Evolutionary conservation across 1,284 basidiomycete species (phyloP).

Genomic region (Lentinus polychrous): DNA sequence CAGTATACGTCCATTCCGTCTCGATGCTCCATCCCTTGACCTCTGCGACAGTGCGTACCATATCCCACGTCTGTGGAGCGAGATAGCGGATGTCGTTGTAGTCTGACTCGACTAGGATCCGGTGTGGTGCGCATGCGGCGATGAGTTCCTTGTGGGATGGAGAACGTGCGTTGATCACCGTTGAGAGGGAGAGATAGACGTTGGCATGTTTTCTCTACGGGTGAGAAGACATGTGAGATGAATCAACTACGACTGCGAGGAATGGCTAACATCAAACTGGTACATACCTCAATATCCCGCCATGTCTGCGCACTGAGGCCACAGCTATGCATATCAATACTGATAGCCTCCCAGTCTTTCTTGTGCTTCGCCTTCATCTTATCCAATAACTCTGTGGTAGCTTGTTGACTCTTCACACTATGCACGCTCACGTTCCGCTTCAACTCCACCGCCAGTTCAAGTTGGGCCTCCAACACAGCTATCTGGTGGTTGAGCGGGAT

Average conservation of each 20-base stretch:
- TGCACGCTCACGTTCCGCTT: conserved; percentile 70
- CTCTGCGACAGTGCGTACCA: conserved; percentile 54
- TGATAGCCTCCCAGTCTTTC: conserved; percentile 49
- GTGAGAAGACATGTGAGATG: neutral
- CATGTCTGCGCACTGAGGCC: conserved; percentile 65
- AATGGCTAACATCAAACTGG: conserved; percentile 9
- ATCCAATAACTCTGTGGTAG: conserved; percentile 54
- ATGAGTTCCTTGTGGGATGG: conserved; percentile 53
- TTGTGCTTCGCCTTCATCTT: conserved; percentile 42
- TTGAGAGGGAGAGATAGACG: conserved; percentile 73
- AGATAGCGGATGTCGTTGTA: conserved; percentile 49
- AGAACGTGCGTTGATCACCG: conserved; percentile 67
- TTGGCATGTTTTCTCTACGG: conserved; percentile 59
- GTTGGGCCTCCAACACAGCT: conserved; percentile 64
- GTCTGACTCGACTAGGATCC: conserved; percentile 77
- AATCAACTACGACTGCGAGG: neutral
- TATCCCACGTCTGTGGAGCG: conserved; percentile 59
- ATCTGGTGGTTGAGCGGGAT: conserved; percentile 72
- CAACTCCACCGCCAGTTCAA: conserved; percentile 70
- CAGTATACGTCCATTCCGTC: conserved; percentile 37
- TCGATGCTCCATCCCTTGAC: conserved; percentile 65
- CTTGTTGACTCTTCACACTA: conserved; percentile 66
- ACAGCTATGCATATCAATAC: conserved; percentile 74
- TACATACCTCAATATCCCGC: conserved; percentile 58
- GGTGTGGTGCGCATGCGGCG: conserved; percentile 45